A percentile compares a stretch with the other conserved stretches of the same genome.
Conservation (phyloP, 371 early-diverging fungal species). For the Phascolomyces articulosus region DNA sequence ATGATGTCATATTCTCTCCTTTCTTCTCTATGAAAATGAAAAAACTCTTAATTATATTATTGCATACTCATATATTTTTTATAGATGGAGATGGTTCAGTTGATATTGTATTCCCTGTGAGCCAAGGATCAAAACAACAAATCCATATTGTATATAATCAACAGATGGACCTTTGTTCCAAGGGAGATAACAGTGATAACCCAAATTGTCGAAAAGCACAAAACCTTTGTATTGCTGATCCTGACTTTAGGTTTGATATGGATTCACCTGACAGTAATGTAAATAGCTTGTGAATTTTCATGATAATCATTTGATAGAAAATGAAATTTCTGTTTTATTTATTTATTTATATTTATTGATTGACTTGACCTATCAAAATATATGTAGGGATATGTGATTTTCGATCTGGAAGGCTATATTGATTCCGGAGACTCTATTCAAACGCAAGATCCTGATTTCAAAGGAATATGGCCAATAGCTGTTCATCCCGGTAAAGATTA, state of each 20-base stretch:
- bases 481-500: constrained; percentile 39
- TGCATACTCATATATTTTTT: too few species aligned
- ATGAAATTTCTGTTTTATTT: too few species aligned
- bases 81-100: constrained; percentile 86
- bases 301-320: too few species aligned
- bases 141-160: constrained; percentile 85
- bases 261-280: constrained; percentile 45
- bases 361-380: neutral
- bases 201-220: constrained; percentile 62
- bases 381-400: constrained; percentile 45
- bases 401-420: constrained; percentile 49
- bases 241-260: constrained; percentile 70
- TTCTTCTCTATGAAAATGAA: too few species aligned
- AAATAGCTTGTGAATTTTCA: constrained; percentile 7
- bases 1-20: neutral
- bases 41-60: too few species aligned
- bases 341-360: neutral
- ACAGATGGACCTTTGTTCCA: constrained; percentile 80
- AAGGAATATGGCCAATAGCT: constrained; percentile 61
- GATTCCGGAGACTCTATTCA: constrained; percentile 52
- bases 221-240: constrained; percentile 77
- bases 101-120: constrained; percentile 83
- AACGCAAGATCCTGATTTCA: constrained; percentile 49
- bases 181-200: constrained; percentile 29
- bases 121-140: constrained; percentile 53